Evolutionary conservation across 2,329 filamentous ascomycete species (phyloP).

Genomic region (Canariomyces notabilis): DNA sequence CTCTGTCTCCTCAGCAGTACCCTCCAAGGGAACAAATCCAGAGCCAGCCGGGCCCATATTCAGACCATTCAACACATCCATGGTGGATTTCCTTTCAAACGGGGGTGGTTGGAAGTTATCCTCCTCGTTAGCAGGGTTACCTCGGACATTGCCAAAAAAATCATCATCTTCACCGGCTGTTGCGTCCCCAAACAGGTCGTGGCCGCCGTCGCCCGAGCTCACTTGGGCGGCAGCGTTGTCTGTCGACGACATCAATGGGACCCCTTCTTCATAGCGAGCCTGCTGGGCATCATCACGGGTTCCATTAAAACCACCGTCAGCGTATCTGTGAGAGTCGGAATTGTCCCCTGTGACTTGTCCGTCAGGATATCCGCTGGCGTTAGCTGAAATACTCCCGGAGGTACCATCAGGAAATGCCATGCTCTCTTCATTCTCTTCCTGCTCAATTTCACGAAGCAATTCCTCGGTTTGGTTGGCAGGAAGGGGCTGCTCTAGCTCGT

Average conservation of each 20-base stretch:
- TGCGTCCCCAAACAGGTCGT: conserved; percentile 38
- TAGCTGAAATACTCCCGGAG: conserved; percentile 13
- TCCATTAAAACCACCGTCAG: conserved; percentile 41
- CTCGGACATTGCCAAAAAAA: conserved; percentile 55
- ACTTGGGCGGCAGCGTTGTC: conserved; percentile 19
- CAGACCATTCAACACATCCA: conserved; percentile 56
- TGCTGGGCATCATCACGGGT: conserved; percentile 43
- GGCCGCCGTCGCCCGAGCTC: neutral
- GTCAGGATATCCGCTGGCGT: too few species aligned
- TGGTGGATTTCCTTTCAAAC: conserved; percentile 65
- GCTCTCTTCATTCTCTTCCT: conserved; percentile 40
- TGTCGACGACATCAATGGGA: conserved; percentile 53
- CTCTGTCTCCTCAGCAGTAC: conserved; percentile 22
- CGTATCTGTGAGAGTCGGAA: conserved; percentile 31
- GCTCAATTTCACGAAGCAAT: conserved; percentile 49
- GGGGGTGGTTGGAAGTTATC: conserved; percentile 27
- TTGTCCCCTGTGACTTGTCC: conserved; percentile 19
- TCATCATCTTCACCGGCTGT: conserved; percentile 48
- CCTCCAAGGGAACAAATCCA: conserved; percentile 31
- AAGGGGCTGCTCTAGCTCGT: conserved; percentile 36
- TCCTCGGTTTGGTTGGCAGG: conserved; percentile 49
- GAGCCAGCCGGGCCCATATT: conserved; percentile 30
- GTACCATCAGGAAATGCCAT: conserved; percentile 28
- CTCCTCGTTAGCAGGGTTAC: conserved; percentile 27
- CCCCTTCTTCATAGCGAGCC: conserved; percentile 63